Evolutionary conservation across 2,329 filamentous ascomycete species (phyloP), one percentile per base, ranked within the genome.

Genomic region (Didymella pomorum): DNA sequence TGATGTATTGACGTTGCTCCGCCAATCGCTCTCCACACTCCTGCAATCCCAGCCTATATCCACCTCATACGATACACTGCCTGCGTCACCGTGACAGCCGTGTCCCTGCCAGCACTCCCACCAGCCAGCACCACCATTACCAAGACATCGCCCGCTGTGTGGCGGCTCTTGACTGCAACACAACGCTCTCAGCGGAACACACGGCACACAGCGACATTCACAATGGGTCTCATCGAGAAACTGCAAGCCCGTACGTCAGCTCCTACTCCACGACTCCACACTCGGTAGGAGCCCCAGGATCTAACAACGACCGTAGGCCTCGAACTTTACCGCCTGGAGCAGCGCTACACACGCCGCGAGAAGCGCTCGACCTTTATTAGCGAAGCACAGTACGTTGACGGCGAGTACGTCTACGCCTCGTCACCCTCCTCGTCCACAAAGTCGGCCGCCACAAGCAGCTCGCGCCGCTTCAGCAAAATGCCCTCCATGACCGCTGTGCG

Each of bases 261-360:
- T 55, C 54, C 43, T 33, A 42, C 50, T 45, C 21, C 43, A 20
- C 54, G 43, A 41, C 31, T 42, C 16, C 18, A 37, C 23, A 37
- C 42, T 21, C 12, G 10, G n/a, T 41, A 42, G 42, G 23, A 12
- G 18, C 56, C 45, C 46, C 41, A 53, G 33, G 12, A 53, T 50
- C 56, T 58, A 54, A 58, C 39, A 50, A 49, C 60, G 39, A 46
- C 14, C 12, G 33, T 44, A 57, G 78, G 94, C 79, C 86, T 96
- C 71, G 93, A 98, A 83, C 87, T 98, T 73, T 95, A 96, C 84
- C 91, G 93, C 48, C 89, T 98, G 67, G 94, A 98, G 82, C 90
- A 97, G 81, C 90, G 92, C 71, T 98, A 98, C 83, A 96, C 93
- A 50, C 90, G 90, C 72, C 90, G 92, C 76, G 92, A 94, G 71